Evolutionary conservation across 176 grass and related monocot species (phyloP), one percentile per base, ranked within the genome.

Genomic region (Musa beccarii): DNA sequence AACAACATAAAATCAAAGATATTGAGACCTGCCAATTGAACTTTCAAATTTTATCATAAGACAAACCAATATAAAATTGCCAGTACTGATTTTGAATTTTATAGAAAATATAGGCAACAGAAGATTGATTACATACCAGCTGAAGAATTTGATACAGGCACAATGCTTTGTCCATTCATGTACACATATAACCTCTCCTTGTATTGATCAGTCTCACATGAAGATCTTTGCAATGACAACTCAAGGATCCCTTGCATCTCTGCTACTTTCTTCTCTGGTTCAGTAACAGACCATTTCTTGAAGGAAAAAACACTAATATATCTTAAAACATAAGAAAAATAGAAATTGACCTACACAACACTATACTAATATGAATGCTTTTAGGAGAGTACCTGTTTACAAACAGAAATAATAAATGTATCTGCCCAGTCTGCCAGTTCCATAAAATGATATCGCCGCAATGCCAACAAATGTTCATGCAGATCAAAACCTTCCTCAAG

Each of bases 401-500:
- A 79, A 87, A 98, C 79, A 69, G 84, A 93, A 82, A 81, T 25
- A 78, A 98, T 77, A 84, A 98, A 87, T 49, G 84, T 78, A 74
- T 98, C 88, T 75, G 90, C 86, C 94, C 94, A 98, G 75, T 98
- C 94, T 77, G 88, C 87, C 54, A 89, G 68, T 84, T 93, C 94
- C 94, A 98, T 98, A 64, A 98, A 98, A 87, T 98, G 94, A 53
- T 93, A 98, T 5, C 86, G 88, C 53, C 94, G 80, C 56, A 98
- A 75, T 22, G 94, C 84, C 56, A 89, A 78, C 54, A 98, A 79
- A 87, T 98, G 90, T 75, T 78, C 86, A 76, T 69, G 75, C 62
- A 93, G 88, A 91, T 91, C 86, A 89, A 98, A 98, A 54, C 94
- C 88, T 78, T 93, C 94, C 77, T 93, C 90, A 72, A 98, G 94